Evolutionary conservation across 176 grass and related monocot species (phyloP), one percentile per base, ranked within the genome.

Genomic region (Carex pumila): DNA sequence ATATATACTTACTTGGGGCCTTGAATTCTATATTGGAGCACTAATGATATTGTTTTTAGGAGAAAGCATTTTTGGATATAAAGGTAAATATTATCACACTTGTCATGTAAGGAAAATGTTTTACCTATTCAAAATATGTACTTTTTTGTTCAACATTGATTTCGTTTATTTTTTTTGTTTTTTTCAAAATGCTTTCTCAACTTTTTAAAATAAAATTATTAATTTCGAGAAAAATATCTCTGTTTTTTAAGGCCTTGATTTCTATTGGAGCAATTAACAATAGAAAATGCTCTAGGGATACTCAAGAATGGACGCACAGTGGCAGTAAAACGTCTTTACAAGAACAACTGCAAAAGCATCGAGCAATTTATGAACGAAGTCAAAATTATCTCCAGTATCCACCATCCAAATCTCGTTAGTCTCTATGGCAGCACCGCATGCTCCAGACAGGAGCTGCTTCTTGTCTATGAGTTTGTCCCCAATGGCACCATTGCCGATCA

Each of bases 401-500:
- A 71, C 37, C 95, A 98, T 75, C 88, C 71, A 31, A 93, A 92
- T 71, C 95, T 98, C 12, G 91, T 98, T 12, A 90, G 12, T 73
- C 71, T 98, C n/a, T 98, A 98, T 61, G 95, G 95, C 1, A 88
- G 92, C 22, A 98, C 95, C 0, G 91, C 92, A 45, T 82, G 63
- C 15, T 85, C 74, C 79, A 91, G 91, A 65, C 86, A 56, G 22
- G 92, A 98, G 63, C 91, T 95, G 60, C 88, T 98, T 41, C 88
- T 95, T 13, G 95, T 98, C 13, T 98, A 85, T 1, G 95, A 98
- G 86, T 98, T 60, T 77, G 83, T 98, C 25, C 54, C 95, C 1
- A 98, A 98, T n/a, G 95, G 95, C 41, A 98, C 95, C 3, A 85
- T 98, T 14, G 95, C 95, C 3, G 92, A 98, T 81, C 92, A 98